Evolutionary conservation across 441 rosid genomes (phyloP).

Genomic region (Theobroma grandiflorum): DNA sequence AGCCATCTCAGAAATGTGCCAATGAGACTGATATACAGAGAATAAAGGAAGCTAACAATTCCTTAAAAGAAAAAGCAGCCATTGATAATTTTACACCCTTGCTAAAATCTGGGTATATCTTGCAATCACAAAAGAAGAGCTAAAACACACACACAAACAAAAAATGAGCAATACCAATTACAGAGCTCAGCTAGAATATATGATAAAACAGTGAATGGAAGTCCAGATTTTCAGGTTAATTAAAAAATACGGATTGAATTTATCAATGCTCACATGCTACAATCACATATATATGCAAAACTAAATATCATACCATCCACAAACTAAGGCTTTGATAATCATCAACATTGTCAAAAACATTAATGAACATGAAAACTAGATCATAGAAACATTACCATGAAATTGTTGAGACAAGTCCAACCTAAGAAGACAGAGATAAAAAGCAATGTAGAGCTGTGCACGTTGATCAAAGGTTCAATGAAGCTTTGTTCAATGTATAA

Average conservation of each 20-base stretch:
- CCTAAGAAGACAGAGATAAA: conserved; percentile 20
- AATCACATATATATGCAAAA: neutral
- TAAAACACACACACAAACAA: neutral
- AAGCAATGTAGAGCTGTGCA: conserved; percentile 25
- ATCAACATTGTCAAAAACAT: neutral
- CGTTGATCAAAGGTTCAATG: conserved; percentile 21
- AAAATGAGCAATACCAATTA: neutral
- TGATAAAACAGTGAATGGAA: neutral
- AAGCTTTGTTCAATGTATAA: neutral
- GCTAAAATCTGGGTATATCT: neutral
- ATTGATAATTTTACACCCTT: neutral
- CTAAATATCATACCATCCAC: neutral
- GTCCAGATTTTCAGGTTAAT: neutral
- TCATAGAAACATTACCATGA: neutral
- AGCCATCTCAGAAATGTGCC: neutral
- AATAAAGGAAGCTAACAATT: neutral
- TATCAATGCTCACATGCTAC: neutral
- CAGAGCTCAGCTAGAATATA: neutral
- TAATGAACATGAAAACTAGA: neutral
- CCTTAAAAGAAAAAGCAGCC: neutral
- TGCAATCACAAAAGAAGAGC: neutral
- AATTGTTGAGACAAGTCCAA: conserved; percentile 13
- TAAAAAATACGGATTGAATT: neutral
- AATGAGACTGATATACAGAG: neutral
- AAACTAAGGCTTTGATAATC: neutral